Base-by-base conservation (phyloP, 805 yeast genomes). In the Zygotorulaspora florentina region DNA sequence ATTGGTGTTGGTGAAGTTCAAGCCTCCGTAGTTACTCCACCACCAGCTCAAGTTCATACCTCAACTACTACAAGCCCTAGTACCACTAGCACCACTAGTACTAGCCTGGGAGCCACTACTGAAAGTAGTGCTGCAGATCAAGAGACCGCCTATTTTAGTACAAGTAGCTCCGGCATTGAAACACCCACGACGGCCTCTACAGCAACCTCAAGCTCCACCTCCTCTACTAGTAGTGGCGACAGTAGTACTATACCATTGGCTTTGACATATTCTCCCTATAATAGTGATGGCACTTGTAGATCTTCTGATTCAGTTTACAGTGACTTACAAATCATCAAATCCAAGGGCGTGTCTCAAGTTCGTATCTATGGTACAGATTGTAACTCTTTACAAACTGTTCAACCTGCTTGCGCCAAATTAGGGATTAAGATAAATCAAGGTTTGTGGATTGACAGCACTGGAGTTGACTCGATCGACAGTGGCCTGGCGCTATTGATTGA, bases 311-410 rank as follows among this genome's bases (percentile, higher is more conserved):
- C 76, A 11, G 85, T 90, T 36, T 48, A 64, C 39, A 50, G 68
- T 17, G 96, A 90, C 65, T 71, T 90, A 48, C 53, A 69, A 26
- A 57, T 68, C 48, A 85, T 90, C 56, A 59, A 67, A 20, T 62
- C 75, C 45, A 80, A 79, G 59, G 86, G 88, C 45, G 81, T 89
- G 56, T 61, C 68, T 33, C 75, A 76, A 42, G 69, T 90, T 43
- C 80, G 97, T 71, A 64, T 87, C 43, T 90, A 90, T 62, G 95
- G 96, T 56, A 84, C 87, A 47, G 97, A 90, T 66, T 90, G 97
- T 71, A 73, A 77, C 62, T 77, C 85, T 20, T 66, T 86, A 40
- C 59, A 74, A 26, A 80, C 84, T 2, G 80, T 88, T 31, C 73
- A 80, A 56, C 87, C 93, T 40, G 74, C 73, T 33, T 77, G 84